A percentile compares a stretch with the other conserved stretches of the same genome.
Evolutionary conservation across 1,284 basidiomycete species (phyloP).

Genomic region (Ceratobasidium sp.): DNA sequence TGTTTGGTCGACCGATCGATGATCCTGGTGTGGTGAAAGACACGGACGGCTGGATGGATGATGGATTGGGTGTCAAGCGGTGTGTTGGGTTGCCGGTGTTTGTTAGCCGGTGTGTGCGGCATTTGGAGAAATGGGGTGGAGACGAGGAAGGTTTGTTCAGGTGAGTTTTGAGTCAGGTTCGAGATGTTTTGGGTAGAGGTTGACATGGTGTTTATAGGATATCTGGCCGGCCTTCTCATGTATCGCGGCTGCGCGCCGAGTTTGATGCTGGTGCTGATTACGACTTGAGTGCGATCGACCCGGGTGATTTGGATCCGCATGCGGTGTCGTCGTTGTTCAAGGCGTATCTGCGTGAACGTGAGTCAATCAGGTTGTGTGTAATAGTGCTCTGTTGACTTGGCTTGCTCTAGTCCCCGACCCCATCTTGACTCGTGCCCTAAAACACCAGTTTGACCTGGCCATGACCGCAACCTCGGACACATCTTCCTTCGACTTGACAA

Average conservation of each 20-base stretch:
- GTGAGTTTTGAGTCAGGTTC: constrained; percentile 54
- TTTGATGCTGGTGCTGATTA: constrained; percentile 90
- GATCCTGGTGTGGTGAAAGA: constrained; percentile 45
- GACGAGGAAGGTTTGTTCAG: constrained; percentile 85
- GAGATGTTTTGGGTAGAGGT: background rate
- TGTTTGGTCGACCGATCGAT: constrained; percentile 41
- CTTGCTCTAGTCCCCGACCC: constrained; percentile 74
- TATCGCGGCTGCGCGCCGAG: constrained; percentile 74
- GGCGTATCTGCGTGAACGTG: constrained; percentile 56
- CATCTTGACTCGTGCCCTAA: constrained; percentile 72
- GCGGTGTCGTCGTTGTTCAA: constrained; percentile 80
- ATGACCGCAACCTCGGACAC: constrained; percentile 52
- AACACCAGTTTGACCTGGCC: constrained; percentile 77
- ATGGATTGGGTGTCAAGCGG: constrained; percentile 25
- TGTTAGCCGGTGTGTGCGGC: constrained; percentile 78
- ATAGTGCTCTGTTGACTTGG: too few species aligned
- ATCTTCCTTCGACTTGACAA: constrained; percentile 17
- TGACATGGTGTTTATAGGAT: constrained; percentile 58
- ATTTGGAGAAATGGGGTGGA: constrained; percentile 78
- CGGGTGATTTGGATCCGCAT: constrained; percentile 88
- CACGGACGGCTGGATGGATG: constrained; percentile 59
- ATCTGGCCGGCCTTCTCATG: constrained; percentile 76
- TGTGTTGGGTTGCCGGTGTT: constrained; percentile 64
- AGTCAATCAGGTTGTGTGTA: too few species aligned
- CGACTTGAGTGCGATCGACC: constrained; percentile 74